Evolutionary conservation across 1,284 basidiomycete genomes (phyloP), one percentile per base, ranked within the genome.

Genomic region (Trichosporon sp.): DNA sequence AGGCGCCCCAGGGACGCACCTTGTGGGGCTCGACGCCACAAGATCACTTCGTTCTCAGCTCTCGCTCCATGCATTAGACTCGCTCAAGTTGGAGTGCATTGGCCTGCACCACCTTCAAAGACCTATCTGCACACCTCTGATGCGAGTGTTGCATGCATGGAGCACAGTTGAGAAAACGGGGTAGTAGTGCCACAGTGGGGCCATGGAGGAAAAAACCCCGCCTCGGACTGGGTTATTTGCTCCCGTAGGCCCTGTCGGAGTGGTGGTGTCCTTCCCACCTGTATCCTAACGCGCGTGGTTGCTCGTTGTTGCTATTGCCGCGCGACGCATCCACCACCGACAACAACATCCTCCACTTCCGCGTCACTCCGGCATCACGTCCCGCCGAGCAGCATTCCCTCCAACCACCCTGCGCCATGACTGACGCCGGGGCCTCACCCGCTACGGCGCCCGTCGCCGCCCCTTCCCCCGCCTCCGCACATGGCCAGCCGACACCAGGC

Each of bases 391-490:
- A 60, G 56, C 56, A 60, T 60, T 62, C 32, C 34, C 32, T 62
- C 35, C 34, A 34, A 62, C 34, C 29, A 62, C 62, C 35, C 11
- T 34, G 31, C 56, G 42, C 53, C 42, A 72, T 72, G 71, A 68
- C 71, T 44, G 71, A 70, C 67, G 68, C 68, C 51, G 68, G 68
- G 31, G 68, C 68, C 7, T 72, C 70, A 18, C 70, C 70, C 29
- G 70, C 68, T 56, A 65, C 63, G 65, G 70, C 63, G 13, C 42
- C 53, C 13, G 62, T 60, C 12, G 51, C 68, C 8, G 71, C 68
- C 1, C 67, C 71, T 21, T 69, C 70, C 15, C 70, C 67, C 21
- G 47, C 47, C 13, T n/a, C 66, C 13, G 23, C 35, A 53, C 18
- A 62, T 64, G 60, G 65, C 44, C 65, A 62, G 29, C 44, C 58